These are phyloP conservation scores for Aspergillus ochraceus DNA, from an alignment of 2,329 filamentous ascomycete species.

Conservation along the genomic window DNA sequence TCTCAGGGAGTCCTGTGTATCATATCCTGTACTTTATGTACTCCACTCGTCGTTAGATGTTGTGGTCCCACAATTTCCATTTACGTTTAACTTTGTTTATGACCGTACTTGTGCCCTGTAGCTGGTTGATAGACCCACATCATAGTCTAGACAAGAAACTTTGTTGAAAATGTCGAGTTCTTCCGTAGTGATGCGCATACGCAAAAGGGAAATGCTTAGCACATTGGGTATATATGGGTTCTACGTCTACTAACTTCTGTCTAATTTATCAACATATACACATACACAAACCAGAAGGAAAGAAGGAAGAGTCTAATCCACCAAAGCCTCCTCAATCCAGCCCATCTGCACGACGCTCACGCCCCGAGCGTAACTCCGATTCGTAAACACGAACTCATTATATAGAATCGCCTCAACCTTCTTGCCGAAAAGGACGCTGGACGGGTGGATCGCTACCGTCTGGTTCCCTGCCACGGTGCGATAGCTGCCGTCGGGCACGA, in stretches of 20 bases:
- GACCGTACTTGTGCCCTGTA: neutral
- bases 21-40: slow-evolving; percentile 26
- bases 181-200: too few relatives aligned
- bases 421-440: slow-evolving; percentile 60
- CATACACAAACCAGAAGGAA: too few relatives aligned
- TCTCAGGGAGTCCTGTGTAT: slow-evolving; percentile 27
- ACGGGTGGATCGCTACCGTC: slow-evolving; percentile 62
- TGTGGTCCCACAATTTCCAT: slow-evolving; percentile 11
- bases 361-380: slow-evolving; percentile 61
- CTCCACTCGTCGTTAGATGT: slow-evolving; percentile 6
- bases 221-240: neutral
- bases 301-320: too few relatives aligned
- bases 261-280: neutral
- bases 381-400: slow-evolving; percentile 66
- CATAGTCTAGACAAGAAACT: too few relatives aligned
- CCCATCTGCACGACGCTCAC: slow-evolving; percentile 63
- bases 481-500: slow-evolving; percentile 62
- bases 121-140: too few relatives aligned
- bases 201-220: too few relatives aligned
- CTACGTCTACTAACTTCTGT: neutral
- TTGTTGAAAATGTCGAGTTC: too few relatives aligned
- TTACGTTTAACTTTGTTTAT: slow-evolving; percentile 16
- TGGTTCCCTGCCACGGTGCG: slow-evolving; percentile 63
- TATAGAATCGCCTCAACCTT: slow-evolving; percentile 65
- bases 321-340: slow-evolving; percentile 58